These are phyloP conservation scores for Cyclostephanos tholiformis DNA, from an alignment of 108 stramenopile genomes.

Conservation along the genomic window DNA sequence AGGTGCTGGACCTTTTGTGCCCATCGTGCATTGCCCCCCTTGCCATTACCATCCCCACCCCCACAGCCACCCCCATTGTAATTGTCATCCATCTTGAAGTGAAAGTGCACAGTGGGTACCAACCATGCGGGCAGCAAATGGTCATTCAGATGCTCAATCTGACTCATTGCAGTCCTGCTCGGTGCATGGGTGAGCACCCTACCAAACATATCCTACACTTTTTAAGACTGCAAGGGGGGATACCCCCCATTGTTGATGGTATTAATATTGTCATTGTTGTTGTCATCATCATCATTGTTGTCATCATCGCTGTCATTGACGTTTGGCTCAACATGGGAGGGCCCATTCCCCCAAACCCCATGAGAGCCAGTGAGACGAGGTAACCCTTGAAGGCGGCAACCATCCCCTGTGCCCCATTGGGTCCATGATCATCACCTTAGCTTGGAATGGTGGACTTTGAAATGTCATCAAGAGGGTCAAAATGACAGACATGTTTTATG, in stretches of 20 bases:
- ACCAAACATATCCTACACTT: conserved; percentile 16
- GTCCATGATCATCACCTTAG: not conserved
- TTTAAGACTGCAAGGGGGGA: conserved; percentile 9
- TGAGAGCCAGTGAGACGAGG: conserved; percentile 22
- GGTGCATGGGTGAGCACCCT: conserved; percentile 14
- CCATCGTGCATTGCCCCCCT: not conserved
- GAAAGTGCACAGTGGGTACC: conserved; percentile 26
- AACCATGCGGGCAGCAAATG: not conserved
- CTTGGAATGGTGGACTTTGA: too few species aligned
- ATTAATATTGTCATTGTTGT: conserved; percentile 10
- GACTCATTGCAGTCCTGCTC: not conserved
- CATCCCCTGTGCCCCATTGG: not conserved
- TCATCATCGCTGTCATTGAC: too few species aligned
- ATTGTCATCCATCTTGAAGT: conserved; percentile 8
- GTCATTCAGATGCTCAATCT: not conserved
- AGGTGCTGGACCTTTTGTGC: conserved; percentile 50
- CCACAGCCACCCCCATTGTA: not conserved
- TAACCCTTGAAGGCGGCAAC: conserved; percentile 31
- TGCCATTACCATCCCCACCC: not conserved
- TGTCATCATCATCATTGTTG: too few species aligned
- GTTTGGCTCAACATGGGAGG: not conserved
- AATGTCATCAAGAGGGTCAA: too few species aligned
- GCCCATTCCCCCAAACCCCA: not conserved
- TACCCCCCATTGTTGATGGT: not conserved
- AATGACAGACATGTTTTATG: too few species aligned